Conservation (phyloP, 805 yeast species). For the Isabelozyma rhagii region DNA sequence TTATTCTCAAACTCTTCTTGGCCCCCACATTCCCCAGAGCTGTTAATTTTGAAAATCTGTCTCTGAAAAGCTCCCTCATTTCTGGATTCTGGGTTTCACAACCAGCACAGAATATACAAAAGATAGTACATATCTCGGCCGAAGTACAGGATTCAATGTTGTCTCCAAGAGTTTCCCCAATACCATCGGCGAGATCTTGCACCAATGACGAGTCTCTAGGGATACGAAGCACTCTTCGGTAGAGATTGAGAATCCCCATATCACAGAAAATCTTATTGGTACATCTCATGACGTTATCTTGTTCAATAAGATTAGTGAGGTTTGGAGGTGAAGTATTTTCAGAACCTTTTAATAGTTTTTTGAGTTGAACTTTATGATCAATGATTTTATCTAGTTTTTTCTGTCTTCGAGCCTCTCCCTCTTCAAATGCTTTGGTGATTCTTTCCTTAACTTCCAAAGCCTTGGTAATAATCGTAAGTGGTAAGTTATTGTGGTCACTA, state of each 20-base stretch:
- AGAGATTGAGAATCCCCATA: constrained; percentile 54
- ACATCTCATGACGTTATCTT: constrained; percentile 36
- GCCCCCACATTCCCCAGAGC: constrained; percentile 43
- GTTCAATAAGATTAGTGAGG: constrained; percentile 19
- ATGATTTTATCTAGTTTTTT: constrained; percentile 16
- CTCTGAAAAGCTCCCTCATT: constrained; percentile 31
- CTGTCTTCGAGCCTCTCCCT: constrained; percentile 26
- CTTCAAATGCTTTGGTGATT: constrained; percentile 14
- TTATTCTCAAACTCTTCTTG: constrained; percentile 43
- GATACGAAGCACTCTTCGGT: constrained; percentile 50
- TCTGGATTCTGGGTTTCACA: constrained; percentile 47
- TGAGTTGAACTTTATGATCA: constrained; percentile 5
- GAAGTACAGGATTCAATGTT: constrained; percentile 45
- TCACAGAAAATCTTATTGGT: constrained; percentile 53
- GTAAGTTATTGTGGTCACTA: constrained; percentile 6
- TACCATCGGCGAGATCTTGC: constrained; percentile 44
- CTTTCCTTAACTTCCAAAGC: constrained; percentile 26
- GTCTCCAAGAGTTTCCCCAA: constrained; percentile 32
- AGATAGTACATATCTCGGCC: constrained; percentile 54
- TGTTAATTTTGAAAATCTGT: constrained; percentile 40
- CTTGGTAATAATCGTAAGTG: constrained; percentile 15
- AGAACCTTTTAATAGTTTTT: not conserved
- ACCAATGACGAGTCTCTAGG: constrained; percentile 46
- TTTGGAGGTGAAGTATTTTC: constrained; percentile 11
- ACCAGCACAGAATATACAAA: constrained; percentile 56